Evolutionary conservation across 2,329 filamentous ascomycete genomes (phyloP), one percentile per base, ranked within the genome.

Genomic region (Penicillium italicum): DNA sequence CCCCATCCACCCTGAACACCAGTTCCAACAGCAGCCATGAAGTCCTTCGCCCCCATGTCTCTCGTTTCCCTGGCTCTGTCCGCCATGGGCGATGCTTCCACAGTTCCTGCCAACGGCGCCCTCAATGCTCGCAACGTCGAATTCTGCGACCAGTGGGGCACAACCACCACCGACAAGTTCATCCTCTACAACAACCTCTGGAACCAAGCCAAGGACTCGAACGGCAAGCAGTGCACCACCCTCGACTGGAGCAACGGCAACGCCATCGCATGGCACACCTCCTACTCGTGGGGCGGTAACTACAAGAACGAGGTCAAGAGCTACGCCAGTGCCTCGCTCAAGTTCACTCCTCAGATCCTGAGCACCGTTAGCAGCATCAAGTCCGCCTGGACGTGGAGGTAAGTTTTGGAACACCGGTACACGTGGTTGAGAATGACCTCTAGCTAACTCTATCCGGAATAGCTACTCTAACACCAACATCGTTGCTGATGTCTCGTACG

Each of bases 401-500:
- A 64, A 47, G 65, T 40, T 7, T 24, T 24, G 9, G n/a, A n/a
- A 34, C 8, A 11, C 34, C 26, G 20, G 44, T n/a, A 47, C 47
- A 20, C 14, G 6, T 45, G 18, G 28, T 7, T n/a, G 26, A 33
- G 33, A 28, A 24, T 26, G 41, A 41, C 48, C 7, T 1, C n/a
- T 14, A 4, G 20, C 36, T 43, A 26, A 42, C 20, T n/a, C 47
- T 30, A 10, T 38, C n/a, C n/a, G 18, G 8, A 20, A 37, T 24
- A 70, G 72, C 33, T 84, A 85, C 71, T 76, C 75, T 30, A 80
- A 77, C 56, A 74, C 69, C 48, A 59, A 73, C 52, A 68, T 85
- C 46, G 73, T 82, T 33, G 82, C 82, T 50, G 79, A 87, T 64
- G 84, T 87, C 16, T 76, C 83, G 14, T 87, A 85, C 64, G 83